Evolutionary conservation across 2,329 filamentous ascomycete species (phyloP), one percentile per base, ranked within the genome.

Genomic region (Dryadomyces quercus-mongolicae): DNA sequence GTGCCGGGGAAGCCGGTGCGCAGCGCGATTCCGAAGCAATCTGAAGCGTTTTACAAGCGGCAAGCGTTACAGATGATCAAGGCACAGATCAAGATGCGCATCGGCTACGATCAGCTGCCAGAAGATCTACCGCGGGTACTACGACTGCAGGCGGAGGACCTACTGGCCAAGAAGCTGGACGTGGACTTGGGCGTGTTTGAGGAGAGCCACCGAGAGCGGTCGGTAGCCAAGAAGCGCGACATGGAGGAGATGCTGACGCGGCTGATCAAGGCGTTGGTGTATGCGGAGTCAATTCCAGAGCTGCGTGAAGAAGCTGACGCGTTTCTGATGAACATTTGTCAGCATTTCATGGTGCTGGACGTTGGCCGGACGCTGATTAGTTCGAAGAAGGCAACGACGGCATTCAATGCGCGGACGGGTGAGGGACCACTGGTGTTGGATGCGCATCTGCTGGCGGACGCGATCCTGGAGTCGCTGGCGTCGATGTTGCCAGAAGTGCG

Each of bases 271-370:
- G 89, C 92, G 1, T 78, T 88, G 62, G 87, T 97, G 67, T 89
- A 86, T 65, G 87, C 92, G 0, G 82, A 86, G 46, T 94, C 90
- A 0, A 72, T 97, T 9, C 82, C 87, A 0, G 87, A 91, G 38
- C 82, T 96, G 58, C 83, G 88, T 59, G 76, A 84, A 10, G 84
- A 90, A 51, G 88, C 92, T 0, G 81, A 82, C 42, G 67, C 80
- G 5, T 85, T 98, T 58, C 73, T 97, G 22, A 75, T 82, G 48
- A 88, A 93, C 63, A 74, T 96, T 10, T 94, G 89, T 63, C 84
- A 85, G 52, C 94, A 98, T 67, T 92, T 98, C 60, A 86, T 90
- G 2, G 80, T 98, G 47, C 73, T 98, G 34, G 93, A 98, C 67
- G 76, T 98, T 22, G 92, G 91, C 9, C 82, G 85, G 55, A 85